These are phyloP conservation scores for Jamesozyma spencerorum DNA, from an alignment of 805 yeast species.

Conservation along the genomic window DNA sequence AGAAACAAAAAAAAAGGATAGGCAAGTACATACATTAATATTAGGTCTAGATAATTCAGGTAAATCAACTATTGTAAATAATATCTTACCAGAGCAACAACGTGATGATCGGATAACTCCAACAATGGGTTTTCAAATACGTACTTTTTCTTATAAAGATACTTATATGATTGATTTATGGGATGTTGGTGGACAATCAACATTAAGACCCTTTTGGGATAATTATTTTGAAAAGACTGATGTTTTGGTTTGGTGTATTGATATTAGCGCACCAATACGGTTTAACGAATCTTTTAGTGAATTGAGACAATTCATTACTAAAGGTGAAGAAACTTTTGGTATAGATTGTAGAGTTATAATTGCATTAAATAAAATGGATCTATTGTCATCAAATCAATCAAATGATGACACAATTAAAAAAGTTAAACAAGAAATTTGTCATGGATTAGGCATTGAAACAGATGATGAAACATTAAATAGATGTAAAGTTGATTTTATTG, in stretches of 20 bases:
- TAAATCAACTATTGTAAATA: conserved; percentile 71
- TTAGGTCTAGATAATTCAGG: conserved; percentile 90
- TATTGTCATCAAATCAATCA: conserved; percentile 23
- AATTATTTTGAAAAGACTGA: conserved; percentile 83
- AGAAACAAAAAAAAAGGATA: conserved; percentile 76
- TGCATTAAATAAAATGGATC: conserved; percentile 67
- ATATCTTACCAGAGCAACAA: conserved; percentile 33
- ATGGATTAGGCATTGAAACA: neutral
- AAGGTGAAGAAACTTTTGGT: conserved; percentile 52
- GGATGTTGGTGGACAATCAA: conserved; percentile 90
- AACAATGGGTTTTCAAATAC: conserved; percentile 83
- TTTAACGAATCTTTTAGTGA: conserved; percentile 58
- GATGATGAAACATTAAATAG: neutral
- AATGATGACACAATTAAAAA: neutral
- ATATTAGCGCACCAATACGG: conserved; percentile 48
- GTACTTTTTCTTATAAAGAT: conserved; percentile 39
- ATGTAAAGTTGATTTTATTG: conserved; percentile 7
- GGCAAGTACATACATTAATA: conserved; percentile 62
- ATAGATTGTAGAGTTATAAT: conserved; percentile 47
- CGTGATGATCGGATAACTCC: conserved; percentile 53
- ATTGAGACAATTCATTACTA: conserved; percentile 45
- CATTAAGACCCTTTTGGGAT: conserved; percentile 84
- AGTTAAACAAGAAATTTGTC: neutral
- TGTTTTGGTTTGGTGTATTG: conserved; percentile 79
- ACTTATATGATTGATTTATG: conserved; percentile 46